Evolutionary conservation across 306 rosid genomes (phyloP).

Genomic region (Inga laurina): DNA sequence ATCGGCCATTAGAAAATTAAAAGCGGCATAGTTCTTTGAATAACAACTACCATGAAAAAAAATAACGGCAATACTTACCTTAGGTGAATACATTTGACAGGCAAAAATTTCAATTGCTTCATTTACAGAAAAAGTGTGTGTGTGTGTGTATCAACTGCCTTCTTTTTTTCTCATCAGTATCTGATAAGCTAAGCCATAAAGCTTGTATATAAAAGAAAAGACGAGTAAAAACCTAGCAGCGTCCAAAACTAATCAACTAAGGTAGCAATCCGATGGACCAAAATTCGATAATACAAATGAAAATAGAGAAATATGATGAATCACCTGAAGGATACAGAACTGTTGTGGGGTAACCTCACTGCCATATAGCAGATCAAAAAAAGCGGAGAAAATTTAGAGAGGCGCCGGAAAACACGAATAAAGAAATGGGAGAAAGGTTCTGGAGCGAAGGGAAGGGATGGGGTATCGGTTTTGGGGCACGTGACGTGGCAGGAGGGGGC

Average conservation of each 20-base stretch:
- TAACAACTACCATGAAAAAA: background rate
- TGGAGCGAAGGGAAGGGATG: background rate
- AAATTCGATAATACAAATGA: background rate
- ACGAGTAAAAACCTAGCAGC: conserved; percentile 36
- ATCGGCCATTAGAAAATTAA: background rate
- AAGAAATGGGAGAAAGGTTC: background rate
- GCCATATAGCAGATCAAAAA: conserved; percentile 53
- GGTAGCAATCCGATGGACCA: background rate
- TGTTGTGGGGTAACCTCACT: conserved; percentile 50
- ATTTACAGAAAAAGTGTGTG: background rate
- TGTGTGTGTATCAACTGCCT: background rate
- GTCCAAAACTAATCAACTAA: conserved; percentile 1
- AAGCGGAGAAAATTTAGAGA: conserved; percentile 12
- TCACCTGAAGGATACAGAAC: conserved; percentile 67
- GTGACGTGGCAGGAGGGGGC: conserved; percentile 36
- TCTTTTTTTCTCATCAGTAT: background rate
- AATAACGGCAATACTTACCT: background rate
- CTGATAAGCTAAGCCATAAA: background rate
- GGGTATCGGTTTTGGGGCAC: background rate
- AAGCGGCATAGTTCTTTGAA: background rate
- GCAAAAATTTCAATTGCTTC: background rate
- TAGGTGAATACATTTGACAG: background rate
- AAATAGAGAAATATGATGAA: background rate
- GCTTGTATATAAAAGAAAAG: background rate
- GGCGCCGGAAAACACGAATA: conserved; percentile 5